Percentiles rank a stretch among this genome's conserved stretches.
These are phyloP conservation scores for Colletotrichum sidae DNA, from an alignment of 2,329 filamentous ascomycete species.

Conservation along the genomic window DNA sequence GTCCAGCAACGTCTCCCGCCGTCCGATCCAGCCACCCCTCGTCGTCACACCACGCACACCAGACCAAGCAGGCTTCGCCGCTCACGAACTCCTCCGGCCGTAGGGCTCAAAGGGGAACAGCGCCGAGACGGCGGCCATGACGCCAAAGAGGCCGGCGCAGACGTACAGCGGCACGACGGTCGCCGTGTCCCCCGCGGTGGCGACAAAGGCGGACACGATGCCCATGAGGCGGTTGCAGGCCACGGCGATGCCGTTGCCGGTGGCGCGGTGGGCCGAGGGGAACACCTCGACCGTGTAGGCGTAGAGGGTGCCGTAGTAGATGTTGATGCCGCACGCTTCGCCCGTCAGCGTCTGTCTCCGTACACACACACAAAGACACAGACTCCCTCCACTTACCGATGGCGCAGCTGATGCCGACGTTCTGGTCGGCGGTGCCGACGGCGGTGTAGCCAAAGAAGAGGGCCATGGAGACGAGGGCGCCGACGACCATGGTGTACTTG, in stretches of 20 bases:
- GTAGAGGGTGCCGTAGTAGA: conserved; percentile 78
- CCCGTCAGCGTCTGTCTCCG: too few relatives aligned
- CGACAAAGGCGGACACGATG: conserved; percentile 77
- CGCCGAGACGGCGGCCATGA: conserved; percentile 68
- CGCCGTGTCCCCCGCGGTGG: conserved; percentile 68
- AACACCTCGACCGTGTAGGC: conserved; percentile 73
- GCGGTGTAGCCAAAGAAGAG: conserved; percentile 83
- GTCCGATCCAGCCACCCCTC: too few relatives aligned
- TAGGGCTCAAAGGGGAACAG: conserved; percentile 77
- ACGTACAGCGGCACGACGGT: conserved; percentile 76
- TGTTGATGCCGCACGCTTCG: conserved; percentile 74
- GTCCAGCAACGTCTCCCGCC: too few relatives aligned
- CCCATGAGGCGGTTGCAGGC: conserved; percentile 80
- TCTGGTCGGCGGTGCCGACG: conserved; percentile 70
- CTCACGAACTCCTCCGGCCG: conserved; percentile 61
- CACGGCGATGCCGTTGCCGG: conserved; percentile 79
- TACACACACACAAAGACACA: too few relatives aligned
- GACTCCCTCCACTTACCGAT: conserved; percentile 44
- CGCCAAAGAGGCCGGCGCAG: conserved; percentile 73
- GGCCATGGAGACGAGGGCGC: conserved; percentile 72
- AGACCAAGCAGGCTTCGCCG: not conserved
- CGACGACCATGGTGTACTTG: conserved; percentile 73
- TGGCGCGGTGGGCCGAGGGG: conserved; percentile 77
- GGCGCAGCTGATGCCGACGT: conserved; percentile 76
- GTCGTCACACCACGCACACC: not conserved